phyloP scores from a whole-genome alignment of 2,329 filamentous ascomycete genomes.

The Dactylonectria estremocensis region DNA sequence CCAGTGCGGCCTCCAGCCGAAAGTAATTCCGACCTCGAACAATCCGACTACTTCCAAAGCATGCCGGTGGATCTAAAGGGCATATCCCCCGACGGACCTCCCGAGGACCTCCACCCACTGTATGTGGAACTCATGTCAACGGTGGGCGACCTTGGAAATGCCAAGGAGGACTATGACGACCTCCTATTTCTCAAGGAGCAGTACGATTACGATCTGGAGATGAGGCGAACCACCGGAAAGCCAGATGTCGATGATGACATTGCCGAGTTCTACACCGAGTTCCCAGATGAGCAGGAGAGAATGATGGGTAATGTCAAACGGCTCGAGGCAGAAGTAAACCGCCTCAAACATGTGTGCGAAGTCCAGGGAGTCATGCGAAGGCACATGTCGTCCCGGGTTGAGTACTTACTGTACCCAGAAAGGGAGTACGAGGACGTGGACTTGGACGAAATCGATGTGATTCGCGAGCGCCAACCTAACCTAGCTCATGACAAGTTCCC shows the following conservation, averaged over 20 bases:
- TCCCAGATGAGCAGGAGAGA: slow-evolving; percentile 54
- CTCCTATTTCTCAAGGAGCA: slow-evolving; percentile 57
- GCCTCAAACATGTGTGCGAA: slow-evolving; percentile 59
- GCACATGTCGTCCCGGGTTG: slow-evolving; percentile 57
- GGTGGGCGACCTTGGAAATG: slow-evolving; percentile 62
- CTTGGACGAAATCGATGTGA: slow-evolving; percentile 52
- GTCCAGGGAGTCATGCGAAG: slow-evolving; percentile 60
- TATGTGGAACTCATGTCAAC: slow-evolving; percentile 61
- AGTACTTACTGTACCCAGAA: slow-evolving; percentile 57
- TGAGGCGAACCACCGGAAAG: slow-evolving; percentile 50
- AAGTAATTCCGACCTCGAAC: slow-evolving; percentile 25
- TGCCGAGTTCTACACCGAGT: slow-evolving; percentile 61
- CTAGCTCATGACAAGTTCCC: slow-evolving; percentile 61
- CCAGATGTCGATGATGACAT: slow-evolving; percentile 58
- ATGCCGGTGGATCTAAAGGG: slow-evolving; percentile 54
- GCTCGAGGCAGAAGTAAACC: slow-evolving; percentile 52
- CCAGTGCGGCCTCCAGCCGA: slow-evolving; percentile 25
- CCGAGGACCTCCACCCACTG: slow-evolving; percentile 63
- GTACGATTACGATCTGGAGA: slow-evolving; percentile 55
- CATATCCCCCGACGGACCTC: slow-evolving; percentile 53
- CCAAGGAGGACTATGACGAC: slow-evolving; percentile 64
- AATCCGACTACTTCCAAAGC: slow-evolving; percentile 33
- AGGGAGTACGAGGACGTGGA: slow-evolving; percentile 59
- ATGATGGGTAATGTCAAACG: slow-evolving; percentile 53
- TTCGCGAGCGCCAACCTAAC: slow-evolving; percentile 42